phyloP scores from a whole-genome alignment of 2,329 filamentous ascomycete genomes.

The Cercospora canescens region DNA sequence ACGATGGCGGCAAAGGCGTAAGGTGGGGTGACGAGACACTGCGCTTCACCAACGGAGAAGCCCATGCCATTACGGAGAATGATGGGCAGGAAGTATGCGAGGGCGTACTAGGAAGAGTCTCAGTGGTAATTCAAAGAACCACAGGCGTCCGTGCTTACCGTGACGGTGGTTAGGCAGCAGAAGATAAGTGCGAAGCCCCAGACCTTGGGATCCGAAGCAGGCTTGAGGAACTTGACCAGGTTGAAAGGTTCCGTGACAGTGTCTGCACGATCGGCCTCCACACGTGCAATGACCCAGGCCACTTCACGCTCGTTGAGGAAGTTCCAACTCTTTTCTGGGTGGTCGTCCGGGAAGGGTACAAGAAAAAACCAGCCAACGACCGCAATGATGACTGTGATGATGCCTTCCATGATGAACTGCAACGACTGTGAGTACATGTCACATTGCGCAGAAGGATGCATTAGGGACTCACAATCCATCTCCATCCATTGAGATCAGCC shows the following conservation, averaged over 20 bases:
- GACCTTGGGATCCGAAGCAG: constrained; percentile 52
- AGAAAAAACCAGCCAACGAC: constrained; percentile 43
- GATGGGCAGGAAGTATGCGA: constrained; percentile 60
- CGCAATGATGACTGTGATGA: constrained; percentile 42
- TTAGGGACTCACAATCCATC: constrained; percentile 37
- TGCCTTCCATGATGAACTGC: constrained; percentile 43
- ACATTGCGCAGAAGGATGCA: background rate
- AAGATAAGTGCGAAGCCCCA: constrained; percentile 58
- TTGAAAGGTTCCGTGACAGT: constrained; percentile 49
- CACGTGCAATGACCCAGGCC: constrained; percentile 48
- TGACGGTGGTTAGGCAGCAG: constrained; percentile 67
- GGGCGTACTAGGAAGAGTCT: constrained; percentile 54
- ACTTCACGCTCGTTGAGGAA: constrained; percentile 48
- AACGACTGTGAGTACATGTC: constrained; percentile 2
- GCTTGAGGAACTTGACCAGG: constrained; percentile 48
- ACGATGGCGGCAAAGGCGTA: constrained; percentile 38
- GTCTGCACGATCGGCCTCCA: constrained; percentile 54
- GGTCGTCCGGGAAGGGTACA: constrained; percentile 48
- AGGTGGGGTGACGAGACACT: constrained; percentile 37
- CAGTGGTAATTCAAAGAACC: background rate
- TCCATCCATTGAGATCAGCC: constrained; percentile 44
- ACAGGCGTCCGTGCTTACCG: constrained; percentile 23
- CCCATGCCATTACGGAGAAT: constrained; percentile 35
- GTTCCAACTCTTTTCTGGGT: constrained; percentile 40
- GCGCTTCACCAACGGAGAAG: constrained; percentile 29